phyloP scores from a whole-genome alignment of 2,329 filamentous ascomycete genomes.

The Fusarium sterilihyphosum region DNA sequence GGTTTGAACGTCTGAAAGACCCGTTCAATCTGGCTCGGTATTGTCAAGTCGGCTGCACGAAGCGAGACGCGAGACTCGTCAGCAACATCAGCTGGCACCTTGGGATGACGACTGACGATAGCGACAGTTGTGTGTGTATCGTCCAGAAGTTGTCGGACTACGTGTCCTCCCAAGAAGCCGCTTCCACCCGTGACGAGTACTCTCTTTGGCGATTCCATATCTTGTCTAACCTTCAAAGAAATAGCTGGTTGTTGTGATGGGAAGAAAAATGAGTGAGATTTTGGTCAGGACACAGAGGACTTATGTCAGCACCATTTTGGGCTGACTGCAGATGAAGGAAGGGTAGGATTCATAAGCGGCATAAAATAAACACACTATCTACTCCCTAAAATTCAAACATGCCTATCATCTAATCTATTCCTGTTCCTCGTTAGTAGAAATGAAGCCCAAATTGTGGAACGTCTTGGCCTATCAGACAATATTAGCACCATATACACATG shows the following conservation, averaged over 20 bases:
- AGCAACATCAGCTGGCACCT: background rate
- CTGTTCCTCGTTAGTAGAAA: background rate
- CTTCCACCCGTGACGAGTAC: background rate
- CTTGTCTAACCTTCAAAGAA: too few species aligned
- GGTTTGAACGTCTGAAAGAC: background rate
- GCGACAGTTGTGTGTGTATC: background rate
- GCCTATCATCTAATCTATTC: background rate
- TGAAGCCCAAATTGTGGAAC: background rate
- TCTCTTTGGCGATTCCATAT: background rate
- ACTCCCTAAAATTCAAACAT: too few species aligned
- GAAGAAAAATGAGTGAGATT: background rate
- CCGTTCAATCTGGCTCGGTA: background rate
- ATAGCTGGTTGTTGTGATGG: too few species aligned
- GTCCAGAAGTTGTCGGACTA: background rate
- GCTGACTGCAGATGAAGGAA: background rate
- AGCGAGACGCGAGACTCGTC: background rate
- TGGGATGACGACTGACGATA: background rate
- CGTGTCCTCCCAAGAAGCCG: background rate
- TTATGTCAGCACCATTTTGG: background rate
- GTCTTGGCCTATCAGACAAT: background rate
- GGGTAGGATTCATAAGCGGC: background rate
- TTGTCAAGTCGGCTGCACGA: background rate
- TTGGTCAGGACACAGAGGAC: background rate
- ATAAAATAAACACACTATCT: background rate
- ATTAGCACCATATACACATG: background rate